phyloP scores from a whole-genome alignment of 1,139 yeast species.

The Blastobotrys proliferans region DNA sequence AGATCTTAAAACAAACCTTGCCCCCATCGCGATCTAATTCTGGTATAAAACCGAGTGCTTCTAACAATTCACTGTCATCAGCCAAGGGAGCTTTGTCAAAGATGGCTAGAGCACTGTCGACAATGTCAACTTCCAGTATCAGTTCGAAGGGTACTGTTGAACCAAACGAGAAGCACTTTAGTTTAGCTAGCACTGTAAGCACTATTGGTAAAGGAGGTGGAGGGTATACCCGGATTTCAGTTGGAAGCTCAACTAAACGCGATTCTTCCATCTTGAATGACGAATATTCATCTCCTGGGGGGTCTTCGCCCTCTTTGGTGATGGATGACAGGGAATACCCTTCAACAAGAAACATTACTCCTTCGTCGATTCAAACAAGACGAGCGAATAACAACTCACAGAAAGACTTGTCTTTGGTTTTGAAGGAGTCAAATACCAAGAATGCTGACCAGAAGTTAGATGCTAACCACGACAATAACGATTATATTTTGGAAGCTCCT shows the following conservation, averaged over 20 bases:
- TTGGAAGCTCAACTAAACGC: constrained; percentile 1
- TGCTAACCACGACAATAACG: constrained; percentile 1
- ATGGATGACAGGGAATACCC: no score
- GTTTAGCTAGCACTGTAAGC: constrained; percentile 25
- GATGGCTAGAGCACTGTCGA: constrained; percentile 23
- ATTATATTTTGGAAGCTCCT: constrained; percentile 10
- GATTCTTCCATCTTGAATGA: not conserved
- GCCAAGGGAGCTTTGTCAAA: constrained; percentile 15
- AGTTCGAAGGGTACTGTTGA: constrained; percentile 25
- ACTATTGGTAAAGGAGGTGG: constrained; percentile 19
- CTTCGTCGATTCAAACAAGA: not conserved
- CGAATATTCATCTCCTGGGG: constrained; percentile 1
- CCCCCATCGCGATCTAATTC: not conserved
- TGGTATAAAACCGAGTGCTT: constrained; percentile 10
- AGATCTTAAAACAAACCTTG: constrained; percentile 18
- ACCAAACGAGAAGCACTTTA: constrained; percentile 22
- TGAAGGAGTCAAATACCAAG: constrained; percentile 1
- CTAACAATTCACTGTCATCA: constrained; percentile 14
- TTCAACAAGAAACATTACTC: not conserved
- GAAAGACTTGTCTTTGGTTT: constrained; percentile 1
- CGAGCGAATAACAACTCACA: constrained; percentile 4
- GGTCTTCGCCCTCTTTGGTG: no score
- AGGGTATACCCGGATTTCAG: constrained; percentile 8
- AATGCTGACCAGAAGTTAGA: not conserved
- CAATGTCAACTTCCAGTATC: constrained; percentile 17